Base-by-base conservation (phyloP, 2,329 filamentous ascomycete species). In the Aquanectria penicillioides region DNA sequence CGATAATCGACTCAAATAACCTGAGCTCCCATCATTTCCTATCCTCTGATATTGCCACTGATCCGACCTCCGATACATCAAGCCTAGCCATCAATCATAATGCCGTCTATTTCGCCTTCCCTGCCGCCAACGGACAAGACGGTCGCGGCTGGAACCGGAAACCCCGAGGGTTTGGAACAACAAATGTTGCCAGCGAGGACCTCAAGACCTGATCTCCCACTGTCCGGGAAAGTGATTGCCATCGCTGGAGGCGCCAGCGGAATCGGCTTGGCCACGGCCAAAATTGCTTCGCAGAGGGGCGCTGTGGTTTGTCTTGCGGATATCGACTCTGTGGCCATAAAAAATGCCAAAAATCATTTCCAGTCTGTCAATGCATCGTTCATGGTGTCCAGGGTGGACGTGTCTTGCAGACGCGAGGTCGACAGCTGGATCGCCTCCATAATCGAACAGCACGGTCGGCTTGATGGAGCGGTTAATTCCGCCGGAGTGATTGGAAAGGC, bases 291-390 rank as follows among this genome's bases (percentile, higher is more conserved):
- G 4, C 25, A 29, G 3, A 22, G 36, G 4, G 55, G 55, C 2
- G 55, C 55, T 12, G n/a, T 34, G n/a, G 15, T 68, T 2, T 68
- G 63, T 0, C 38, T 68, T 0, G 61, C 61, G 2, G 65, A 68
- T 2, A 59, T 65, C 17, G 59, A 68, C n/a, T 50, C 62, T 41
- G 36, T 49, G 22, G 51, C 62, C 0, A 31, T 68, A 0, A 48
- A 54, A 4, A 20, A 20, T 1, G 59, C 40, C 12, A 28, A 26
- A 3, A 13, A 18, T 9, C 41, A 46, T 9, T 46, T 46, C 7
- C n/a, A 3, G 3, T 26, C 29, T 6, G 41, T 28, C 7, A 28
- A 28, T 17, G 29, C 29, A 26, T 31, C 41, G 2, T 17, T 29
- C 41, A 46, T 33, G 41, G 41, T 28, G 8, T 31, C 41, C 1